Conservation (phyloP, 2,329 filamentous ascomycete species). For the Claviceps cyperi region DNA sequence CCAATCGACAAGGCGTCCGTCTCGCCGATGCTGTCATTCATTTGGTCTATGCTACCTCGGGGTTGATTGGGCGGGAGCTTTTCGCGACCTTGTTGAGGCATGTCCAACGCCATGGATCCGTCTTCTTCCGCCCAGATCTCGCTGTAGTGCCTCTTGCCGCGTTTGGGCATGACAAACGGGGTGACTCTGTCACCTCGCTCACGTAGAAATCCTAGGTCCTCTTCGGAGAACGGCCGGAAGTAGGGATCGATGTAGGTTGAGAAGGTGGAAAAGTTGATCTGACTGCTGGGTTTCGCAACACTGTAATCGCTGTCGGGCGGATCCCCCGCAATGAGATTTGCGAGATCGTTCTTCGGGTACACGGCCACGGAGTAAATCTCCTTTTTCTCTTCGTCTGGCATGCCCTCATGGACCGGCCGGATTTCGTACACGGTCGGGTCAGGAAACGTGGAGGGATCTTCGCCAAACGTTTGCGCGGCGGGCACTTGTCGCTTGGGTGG, state of each 20-base stretch:
- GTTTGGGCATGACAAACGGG: slow-evolving; percentile 74
- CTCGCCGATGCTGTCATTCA: slow-evolving; percentile 75
- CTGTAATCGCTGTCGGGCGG: slow-evolving; percentile 94
- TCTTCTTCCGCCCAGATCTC: slow-evolving; percentile 95
- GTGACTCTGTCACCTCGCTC: slow-evolving; percentile 74
- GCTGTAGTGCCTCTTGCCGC: slow-evolving; percentile 72
- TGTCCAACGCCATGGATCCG: slow-evolving; percentile 60
- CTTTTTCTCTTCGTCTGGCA: slow-evolving; percentile 74
- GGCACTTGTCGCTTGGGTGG: slow-evolving; percentile 51
- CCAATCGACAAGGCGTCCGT: slow-evolving; percentile 82
- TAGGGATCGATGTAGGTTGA: slow-evolving; percentile 85
- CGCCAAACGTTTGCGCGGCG: slow-evolving; percentile 77
- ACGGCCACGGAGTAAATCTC: slow-evolving; percentile 76
- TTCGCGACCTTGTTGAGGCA: slow-evolving; percentile 44
- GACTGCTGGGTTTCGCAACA: slow-evolving; percentile 80
- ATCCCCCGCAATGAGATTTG: slow-evolving; percentile 73
- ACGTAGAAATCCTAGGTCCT: slow-evolving; percentile 83
- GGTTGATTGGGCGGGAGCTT: slow-evolving; percentile 66
- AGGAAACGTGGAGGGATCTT: slow-evolving; percentile 78
- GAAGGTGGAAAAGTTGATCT: slow-evolving; percentile 89
- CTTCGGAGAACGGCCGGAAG: slow-evolving; percentile 78
- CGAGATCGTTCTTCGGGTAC: slow-evolving; percentile 69
- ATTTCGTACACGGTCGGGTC: slow-evolving; percentile 96
- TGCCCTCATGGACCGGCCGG: slow-evolving; percentile 53
- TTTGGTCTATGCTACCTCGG: slow-evolving; percentile 70